Evolutionary conservation across 176 grass and related monocot genomes (phyloP).

Genomic region (Phoenix dactylifera): DNA sequence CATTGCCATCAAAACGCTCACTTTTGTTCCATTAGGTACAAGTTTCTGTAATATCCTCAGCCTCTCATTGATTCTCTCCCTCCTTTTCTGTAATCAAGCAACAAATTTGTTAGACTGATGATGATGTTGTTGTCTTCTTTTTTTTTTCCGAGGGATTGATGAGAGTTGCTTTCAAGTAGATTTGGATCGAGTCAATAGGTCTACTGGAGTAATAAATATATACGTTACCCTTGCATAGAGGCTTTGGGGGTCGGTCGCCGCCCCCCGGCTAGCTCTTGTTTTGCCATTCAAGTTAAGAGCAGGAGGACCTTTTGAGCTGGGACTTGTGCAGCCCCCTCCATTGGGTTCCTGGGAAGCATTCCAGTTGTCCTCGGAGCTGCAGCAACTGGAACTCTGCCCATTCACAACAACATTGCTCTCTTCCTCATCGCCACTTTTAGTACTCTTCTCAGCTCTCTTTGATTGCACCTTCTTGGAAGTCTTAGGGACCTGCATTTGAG

Average conservation of each 20-base stretch:
- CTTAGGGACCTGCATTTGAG: constrained; percentile 37
- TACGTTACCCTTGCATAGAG: constrained; percentile 56
- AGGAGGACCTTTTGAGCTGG: constrained; percentile 1
- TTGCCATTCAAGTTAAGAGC: constrained; percentile 23
- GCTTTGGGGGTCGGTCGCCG: constrained; percentile 49
- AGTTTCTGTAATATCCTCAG: constrained; percentile 52
- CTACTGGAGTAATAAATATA: background rate
- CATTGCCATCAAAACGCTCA: constrained; percentile 9
- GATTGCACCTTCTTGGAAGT: constrained; percentile 30
- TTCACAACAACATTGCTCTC: constrained; percentile 19
- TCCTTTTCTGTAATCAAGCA: constrained; percentile 53
- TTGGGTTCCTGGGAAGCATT: constrained; percentile 32
- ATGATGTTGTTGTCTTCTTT: background rate
- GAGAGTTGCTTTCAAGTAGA: background rate
- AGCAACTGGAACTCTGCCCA: constrained; percentile 32
- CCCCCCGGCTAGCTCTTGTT: constrained; percentile 32
- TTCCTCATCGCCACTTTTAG: constrained; percentile 38
- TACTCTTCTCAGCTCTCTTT: constrained; percentile 34
- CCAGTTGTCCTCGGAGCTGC: constrained; percentile 49
- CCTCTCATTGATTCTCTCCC: constrained; percentile 64
- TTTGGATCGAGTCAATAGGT: too few relatives aligned
- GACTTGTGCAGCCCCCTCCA: constrained; percentile 30
- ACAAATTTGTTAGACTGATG: constrained; percentile 5
- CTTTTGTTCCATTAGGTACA: constrained; percentile 75
- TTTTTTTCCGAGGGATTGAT: background rate